Evolutionary conservation across 1,284 basidiomycete genomes (phyloP).

Genomic region (Hemileia vastatrix): DNA sequence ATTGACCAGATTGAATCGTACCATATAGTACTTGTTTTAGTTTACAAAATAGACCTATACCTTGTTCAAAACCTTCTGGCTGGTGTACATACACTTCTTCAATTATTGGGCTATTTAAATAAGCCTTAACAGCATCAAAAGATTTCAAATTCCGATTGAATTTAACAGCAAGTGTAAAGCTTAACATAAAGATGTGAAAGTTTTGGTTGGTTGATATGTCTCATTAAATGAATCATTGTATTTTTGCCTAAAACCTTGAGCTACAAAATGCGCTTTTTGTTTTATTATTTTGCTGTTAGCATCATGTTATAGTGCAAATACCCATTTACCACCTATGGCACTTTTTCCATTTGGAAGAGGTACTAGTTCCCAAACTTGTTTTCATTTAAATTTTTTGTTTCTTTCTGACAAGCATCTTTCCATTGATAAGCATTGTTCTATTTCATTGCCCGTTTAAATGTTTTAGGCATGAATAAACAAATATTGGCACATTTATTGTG

Average conservation of each 20-base stretch:
- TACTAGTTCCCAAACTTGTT: neutral
- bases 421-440: neutral
- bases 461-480: no score
- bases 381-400: neutral
- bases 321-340: neutral
- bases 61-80: neutral
- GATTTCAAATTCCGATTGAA: neutral
- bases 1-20: no score
- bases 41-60: no score
- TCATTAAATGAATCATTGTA: neutral
- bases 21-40: no score
- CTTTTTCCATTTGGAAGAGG: neutral
- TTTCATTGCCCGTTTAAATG: neutral
- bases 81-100: neutral
- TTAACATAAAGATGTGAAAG: neutral
- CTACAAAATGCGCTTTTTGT: neutral
- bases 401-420: neutral
- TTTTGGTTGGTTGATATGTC: neutral
- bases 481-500: no score
- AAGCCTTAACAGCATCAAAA: conserved; percentile 1
- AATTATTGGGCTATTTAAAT: neutral
- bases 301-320: neutral
- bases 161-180: neutral
- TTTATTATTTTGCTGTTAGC: neutral
- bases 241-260: conserved; percentile 4